A percentile compares a stretch with the other conserved stretches of the same genome.
These are phyloP conservation scores for Aspergillus floridensis DNA, from an alignment of 2,329 filamentous ascomycete species.

Conservation along the genomic window DNA sequence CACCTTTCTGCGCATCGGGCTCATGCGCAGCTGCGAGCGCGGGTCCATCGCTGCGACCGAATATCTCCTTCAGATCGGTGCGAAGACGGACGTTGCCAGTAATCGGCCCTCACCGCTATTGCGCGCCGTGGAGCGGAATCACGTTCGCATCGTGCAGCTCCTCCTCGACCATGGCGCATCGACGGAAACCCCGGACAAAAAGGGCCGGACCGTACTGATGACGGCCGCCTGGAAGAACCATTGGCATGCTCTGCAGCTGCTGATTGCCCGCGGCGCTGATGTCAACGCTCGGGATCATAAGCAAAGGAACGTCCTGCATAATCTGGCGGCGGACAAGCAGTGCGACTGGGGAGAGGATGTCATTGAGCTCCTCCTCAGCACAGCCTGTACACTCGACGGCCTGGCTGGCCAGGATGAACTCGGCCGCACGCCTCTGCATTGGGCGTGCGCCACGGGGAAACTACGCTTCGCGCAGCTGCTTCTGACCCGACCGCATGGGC, in stretches of 20 bases:
- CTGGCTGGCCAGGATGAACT: constrained; percentile 42
- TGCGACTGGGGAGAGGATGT: constrained; percentile 50
- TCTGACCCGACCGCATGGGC: constrained; percentile 35
- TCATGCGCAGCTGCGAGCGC: constrained; percentile 43
- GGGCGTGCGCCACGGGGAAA: constrained; percentile 59
- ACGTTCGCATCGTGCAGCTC: constrained; percentile 46
- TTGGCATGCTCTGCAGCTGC: constrained; percentile 36
- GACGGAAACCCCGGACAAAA: constrained; percentile 43
- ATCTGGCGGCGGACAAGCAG: constrained; percentile 46
- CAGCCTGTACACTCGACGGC: constrained; percentile 42
- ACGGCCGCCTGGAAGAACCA: constrained; percentile 46
- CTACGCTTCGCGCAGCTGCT: constrained; percentile 50
- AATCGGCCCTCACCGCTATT: constrained; percentile 36
- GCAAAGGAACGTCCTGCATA: constrained; percentile 39
- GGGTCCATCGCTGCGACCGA: constrained; percentile 32
- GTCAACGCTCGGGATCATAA: constrained; percentile 34
- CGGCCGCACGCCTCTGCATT: constrained; percentile 55
- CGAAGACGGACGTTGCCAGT: constrained; percentile 34
- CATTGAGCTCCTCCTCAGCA: constrained; percentile 41
- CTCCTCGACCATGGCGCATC: constrained; percentile 39
- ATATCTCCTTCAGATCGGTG: constrained; percentile 39
- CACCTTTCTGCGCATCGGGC: constrained; percentile 39
- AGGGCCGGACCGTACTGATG: constrained; percentile 45
- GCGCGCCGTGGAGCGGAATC: constrained; percentile 39
- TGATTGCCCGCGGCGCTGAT: constrained; percentile 38